Conservation (phyloP, 495 filamentous ascomycete species). For the Daldinia bambusicola region DNA sequence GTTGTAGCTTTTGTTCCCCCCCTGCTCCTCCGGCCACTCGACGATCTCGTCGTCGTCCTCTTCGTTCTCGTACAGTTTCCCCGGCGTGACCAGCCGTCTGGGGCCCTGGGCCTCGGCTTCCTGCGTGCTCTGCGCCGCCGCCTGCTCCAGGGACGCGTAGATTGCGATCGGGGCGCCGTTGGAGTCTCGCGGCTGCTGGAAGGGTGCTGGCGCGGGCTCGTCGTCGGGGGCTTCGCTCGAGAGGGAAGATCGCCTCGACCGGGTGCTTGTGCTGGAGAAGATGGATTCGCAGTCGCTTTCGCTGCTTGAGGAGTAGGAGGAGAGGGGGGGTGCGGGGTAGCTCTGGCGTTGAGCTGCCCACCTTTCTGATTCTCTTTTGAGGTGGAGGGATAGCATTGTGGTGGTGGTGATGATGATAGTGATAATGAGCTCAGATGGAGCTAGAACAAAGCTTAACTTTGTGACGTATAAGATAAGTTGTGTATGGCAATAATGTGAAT, state of each 20-base stretch:
- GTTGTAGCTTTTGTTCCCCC: too few relatives aligned
- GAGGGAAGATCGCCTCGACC: conserved; percentile 41
- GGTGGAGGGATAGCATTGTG: conserved; percentile 31
- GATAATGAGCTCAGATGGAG: not conserved
- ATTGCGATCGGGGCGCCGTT: conserved; percentile 46
- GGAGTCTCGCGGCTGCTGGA: conserved; percentile 42
- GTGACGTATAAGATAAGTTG: conserved; percentile 11
- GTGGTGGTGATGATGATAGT: too few relatives aligned
- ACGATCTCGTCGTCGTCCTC: conserved; percentile 51
- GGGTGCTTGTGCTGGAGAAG: conserved; percentile 24
- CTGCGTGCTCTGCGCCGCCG: conserved; percentile 41
- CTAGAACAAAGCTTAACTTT: conserved; percentile 3
- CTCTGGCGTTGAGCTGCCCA: conserved; percentile 41
- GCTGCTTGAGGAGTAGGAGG: conserved; percentile 6
- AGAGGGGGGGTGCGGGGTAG: conserved; percentile 31
- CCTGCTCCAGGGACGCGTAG: conserved; percentile 47
- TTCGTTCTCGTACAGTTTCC: conserved; percentile 52
- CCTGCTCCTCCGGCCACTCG: conserved; percentile 31
- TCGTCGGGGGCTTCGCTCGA: conserved; percentile 46
- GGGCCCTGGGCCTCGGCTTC: conserved; percentile 25
- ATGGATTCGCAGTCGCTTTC: conserved; percentile 37
- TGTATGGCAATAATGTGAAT: conserved; percentile 20
- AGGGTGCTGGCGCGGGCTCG: conserved; percentile 23
- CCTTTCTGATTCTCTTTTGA: conserved; percentile 33
- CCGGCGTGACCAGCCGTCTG: conserved; percentile 45